A percentile compares a stretch with the other conserved stretches of the same genome.
These are phyloP conservation scores for Orbilia brochopaga DNA, from an alignment of 2,329 filamentous ascomycete species.

Conservation along the genomic window DNA sequence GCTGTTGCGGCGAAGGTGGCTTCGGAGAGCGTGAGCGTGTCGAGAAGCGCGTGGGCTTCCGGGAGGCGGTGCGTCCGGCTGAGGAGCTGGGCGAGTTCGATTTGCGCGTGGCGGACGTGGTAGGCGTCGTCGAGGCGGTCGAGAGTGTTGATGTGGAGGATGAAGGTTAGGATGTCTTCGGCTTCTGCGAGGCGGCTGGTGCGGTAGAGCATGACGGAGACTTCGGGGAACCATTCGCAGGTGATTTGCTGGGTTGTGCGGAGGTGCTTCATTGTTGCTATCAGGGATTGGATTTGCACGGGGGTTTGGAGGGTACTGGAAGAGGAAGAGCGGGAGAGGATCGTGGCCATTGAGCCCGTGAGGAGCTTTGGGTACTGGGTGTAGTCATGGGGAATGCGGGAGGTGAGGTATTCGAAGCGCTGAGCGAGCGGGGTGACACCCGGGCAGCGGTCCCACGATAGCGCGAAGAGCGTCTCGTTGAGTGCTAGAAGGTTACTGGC, in stretches of 20 bases:
- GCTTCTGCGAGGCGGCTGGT: slow-evolving; percentile 1
- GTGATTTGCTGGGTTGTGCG: slow-evolving; percentile 1
- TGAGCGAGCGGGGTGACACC: slow-evolving; percentile 2
- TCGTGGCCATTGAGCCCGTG: background rate
- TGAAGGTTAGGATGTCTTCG: background rate
- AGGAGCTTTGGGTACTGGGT: background rate
- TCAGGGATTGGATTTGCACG: background rate
- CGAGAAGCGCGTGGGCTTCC: slow-evolving; percentile 4
- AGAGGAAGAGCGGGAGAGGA: background rate
- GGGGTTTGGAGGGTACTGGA: background rate
- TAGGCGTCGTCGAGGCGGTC: slow-evolving; percentile 1
- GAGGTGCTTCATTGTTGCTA: background rate
- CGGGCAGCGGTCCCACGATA: slow-evolving; percentile 5
- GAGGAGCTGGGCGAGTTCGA: slow-evolving; percentile 4
- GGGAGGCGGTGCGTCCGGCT: slow-evolving; percentile 2
- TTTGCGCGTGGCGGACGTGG: slow-evolving; percentile 2
- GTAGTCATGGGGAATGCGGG: background rate
- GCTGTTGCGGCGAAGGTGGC: background rate
- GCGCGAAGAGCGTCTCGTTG: slow-evolving; percentile 2
- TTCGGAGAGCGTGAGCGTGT: background rate
- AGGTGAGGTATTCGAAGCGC: slow-evolving; percentile 1
- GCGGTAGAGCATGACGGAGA: slow-evolving; percentile 5
- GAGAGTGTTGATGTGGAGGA: background rate
- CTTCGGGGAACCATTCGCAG: slow-evolving; percentile 1
- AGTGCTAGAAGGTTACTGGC: slow-evolving; percentile 2